These are phyloP conservation scores for Holtermannia corniformis DNA, from an alignment of 768 basidiomycete species.

Conservation along the genomic window DNA sequence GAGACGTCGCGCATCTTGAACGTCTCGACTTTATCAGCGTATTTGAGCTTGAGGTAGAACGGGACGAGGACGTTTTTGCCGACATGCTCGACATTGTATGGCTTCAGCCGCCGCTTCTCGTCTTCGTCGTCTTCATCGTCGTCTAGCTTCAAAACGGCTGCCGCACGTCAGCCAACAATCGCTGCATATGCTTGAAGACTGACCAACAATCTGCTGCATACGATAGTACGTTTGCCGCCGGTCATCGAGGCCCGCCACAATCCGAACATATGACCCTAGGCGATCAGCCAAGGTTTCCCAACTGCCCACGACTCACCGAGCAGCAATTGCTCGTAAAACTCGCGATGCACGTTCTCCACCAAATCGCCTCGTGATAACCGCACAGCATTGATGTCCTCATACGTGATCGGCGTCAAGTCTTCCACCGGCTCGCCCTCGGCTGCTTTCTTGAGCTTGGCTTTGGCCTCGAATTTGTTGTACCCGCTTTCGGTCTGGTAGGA, in stretches of 20 bases:
- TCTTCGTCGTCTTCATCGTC: slow-evolving; percentile 17
- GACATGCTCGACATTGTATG: slow-evolving; percentile 31
- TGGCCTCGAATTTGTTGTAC: slow-evolving; percentile 2
- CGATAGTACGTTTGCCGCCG: slow-evolving; percentile 58
- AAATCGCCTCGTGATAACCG: slow-evolving; percentile 61
- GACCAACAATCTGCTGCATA: slow-evolving; percentile 69
- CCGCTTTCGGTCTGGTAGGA: slow-evolving; percentile 4
- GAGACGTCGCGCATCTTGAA: slow-evolving; percentile 83
- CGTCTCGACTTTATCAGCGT: slow-evolving; percentile 55
- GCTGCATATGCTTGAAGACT: slow-evolving; percentile 33
- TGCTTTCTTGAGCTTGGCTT: slow-evolving; percentile 9
- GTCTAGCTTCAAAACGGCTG: slow-evolving; percentile 4
- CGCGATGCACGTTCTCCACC: slow-evolving; percentile 59
- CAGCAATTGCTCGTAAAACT: slow-evolving; percentile 79
- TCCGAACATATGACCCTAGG: slow-evolving; percentile 75
- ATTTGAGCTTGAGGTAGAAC: slow-evolving; percentile 61
- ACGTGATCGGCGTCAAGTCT: slow-evolving; percentile 44
- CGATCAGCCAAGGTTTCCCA: not conserved
- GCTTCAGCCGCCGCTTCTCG: slow-evolving; percentile 3
- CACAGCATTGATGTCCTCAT: slow-evolving; percentile 55
- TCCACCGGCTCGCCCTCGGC: slow-evolving; percentile 52
- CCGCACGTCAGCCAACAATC: slow-evolving; percentile 2
- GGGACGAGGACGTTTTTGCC: slow-evolving; percentile 45
- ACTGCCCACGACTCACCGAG: slow-evolving; percentile 49
- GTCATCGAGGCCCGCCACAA: slow-evolving; percentile 60